Percentiles rank a stretch among this genome's conserved stretches.
These are phyloP conservation scores for Citrus sp. DNA, from an alignment of 345 rosid species.

Conservation along the genomic window DNA sequence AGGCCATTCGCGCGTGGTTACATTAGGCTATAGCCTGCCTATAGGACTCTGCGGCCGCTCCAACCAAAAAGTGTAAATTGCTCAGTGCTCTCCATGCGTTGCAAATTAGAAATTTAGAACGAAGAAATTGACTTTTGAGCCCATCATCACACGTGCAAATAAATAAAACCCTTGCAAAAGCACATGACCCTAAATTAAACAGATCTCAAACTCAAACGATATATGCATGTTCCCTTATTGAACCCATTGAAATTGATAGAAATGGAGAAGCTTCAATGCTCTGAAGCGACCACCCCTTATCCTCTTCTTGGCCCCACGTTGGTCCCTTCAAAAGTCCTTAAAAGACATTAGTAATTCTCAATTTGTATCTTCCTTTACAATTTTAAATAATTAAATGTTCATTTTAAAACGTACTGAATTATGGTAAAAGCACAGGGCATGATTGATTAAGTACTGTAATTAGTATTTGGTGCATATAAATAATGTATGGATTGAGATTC, in stretches of 20 bases:
- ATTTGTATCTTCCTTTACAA: too few species aligned
- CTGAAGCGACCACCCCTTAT: neutral
- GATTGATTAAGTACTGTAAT: too few species aligned
- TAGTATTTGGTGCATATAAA: too few species aligned
- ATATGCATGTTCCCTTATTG: slow-evolving; percentile 16
- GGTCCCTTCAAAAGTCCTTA: neutral
- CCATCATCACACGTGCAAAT: slow-evolving; percentile 34
- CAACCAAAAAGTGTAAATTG: neutral
- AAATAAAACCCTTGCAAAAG: neutral
- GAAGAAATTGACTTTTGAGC: slow-evolving; percentile 10
- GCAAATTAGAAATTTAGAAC: neutral
- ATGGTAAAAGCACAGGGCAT: too few species aligned
- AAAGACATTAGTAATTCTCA: too few species aligned
- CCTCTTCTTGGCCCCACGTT: neutral
- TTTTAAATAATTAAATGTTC: too few species aligned
- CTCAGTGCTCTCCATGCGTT: neutral
- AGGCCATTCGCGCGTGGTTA: neutral
- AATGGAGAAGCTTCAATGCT: slow-evolving; percentile 4
- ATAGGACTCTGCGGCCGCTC: too few species aligned
- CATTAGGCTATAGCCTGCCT: too few species aligned
- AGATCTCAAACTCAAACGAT: slow-evolving; percentile 19
- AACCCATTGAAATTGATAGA: neutral
- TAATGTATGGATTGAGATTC: too few species aligned
- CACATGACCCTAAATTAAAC: slow-evolving; percentile 32
- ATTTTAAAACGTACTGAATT: too few species aligned